These are phyloP conservation scores for Excoecaria cochinchinensis DNA, from an alignment of 345 rosid genomes.

Conservation along the genomic window DNA sequence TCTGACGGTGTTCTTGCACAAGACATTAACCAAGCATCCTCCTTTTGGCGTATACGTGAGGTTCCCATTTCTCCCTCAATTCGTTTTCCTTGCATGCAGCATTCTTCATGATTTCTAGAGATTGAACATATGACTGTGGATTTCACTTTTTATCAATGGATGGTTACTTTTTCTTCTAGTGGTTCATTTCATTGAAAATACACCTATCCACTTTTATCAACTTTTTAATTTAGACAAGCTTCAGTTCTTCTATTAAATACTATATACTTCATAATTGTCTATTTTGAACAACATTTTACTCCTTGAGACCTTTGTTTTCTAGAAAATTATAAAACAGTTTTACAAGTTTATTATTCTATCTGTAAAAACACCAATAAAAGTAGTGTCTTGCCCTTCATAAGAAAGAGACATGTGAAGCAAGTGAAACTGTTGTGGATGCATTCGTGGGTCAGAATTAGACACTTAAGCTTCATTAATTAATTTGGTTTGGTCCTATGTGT, in stretches of 20 bases:
- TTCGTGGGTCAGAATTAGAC: too few relatives aligned
- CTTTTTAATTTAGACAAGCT: neutral
- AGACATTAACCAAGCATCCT: constrained; percentile 85
- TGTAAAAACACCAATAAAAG: too few relatives aligned
- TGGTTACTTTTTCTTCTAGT: neutral
- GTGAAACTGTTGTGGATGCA: too few relatives aligned
- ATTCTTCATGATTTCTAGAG: neutral
- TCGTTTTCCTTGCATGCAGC: neutral
- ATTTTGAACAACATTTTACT: too few relatives aligned
- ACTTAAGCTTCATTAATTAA: too few relatives aligned
- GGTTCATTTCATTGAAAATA: neutral
- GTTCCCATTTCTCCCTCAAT: constrained; percentile 37
- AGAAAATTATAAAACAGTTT: too few relatives aligned
- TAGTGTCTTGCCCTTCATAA: neutral
- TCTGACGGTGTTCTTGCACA: constrained; percentile 94
- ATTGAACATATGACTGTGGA: neutral
- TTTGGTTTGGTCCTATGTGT: too few relatives aligned
- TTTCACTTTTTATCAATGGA: constrained; percentile 7
- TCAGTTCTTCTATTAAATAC: neutral
- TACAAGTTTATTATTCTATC: too few relatives aligned
- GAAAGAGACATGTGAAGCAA: neutral
- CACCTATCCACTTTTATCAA: neutral
- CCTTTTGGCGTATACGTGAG: constrained; percentile 95
- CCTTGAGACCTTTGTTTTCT: neutral
- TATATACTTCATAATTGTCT: too few relatives aligned